These are phyloP conservation scores for Aegilops speltoides DNA, from an alignment of 176 grass and related monocot genomes.

Conservation along the genomic window DNA sequence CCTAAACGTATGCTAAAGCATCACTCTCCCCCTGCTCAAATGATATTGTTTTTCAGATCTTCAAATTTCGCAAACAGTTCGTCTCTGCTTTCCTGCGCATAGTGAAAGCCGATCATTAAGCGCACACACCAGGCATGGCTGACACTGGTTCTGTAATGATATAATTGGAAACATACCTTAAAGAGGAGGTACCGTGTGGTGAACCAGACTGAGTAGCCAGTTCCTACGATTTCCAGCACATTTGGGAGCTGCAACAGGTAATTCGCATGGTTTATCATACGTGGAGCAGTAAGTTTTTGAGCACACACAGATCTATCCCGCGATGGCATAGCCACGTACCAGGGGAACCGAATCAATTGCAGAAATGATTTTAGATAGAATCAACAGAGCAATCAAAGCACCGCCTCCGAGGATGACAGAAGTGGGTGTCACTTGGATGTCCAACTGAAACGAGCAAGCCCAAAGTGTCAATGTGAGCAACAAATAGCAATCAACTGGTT, in stretches of 20 bases:
- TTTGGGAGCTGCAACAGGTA: slow-evolving; percentile 70
- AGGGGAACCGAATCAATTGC: slow-evolving; percentile 77
- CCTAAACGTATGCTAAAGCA: slow-evolving; percentile 24
- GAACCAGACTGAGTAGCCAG: slow-evolving; percentile 70
- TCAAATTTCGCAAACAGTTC: slow-evolving; percentile 48
- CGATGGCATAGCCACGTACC: slow-evolving; percentile 45
- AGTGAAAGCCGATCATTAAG: neutral
- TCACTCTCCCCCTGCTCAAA: slow-evolving; percentile 31
- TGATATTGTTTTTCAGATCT: slow-evolving; percentile 47
- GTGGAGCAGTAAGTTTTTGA: neutral
- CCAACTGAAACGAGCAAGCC: slow-evolving; percentile 52
- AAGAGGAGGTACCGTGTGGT: slow-evolving; percentile 47
- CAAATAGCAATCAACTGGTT: slow-evolving; percentile 1
- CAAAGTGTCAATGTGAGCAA: neutral
- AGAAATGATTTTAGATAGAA: slow-evolving; percentile 64
- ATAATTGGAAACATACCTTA: slow-evolving; percentile 40
- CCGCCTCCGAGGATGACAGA: slow-evolving; percentile 52
- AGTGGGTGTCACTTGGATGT: slow-evolving; percentile 61
- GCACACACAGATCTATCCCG: neutral
- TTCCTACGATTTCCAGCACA: slow-evolving; percentile 63
- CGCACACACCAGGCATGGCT: neutral
- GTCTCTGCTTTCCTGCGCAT: slow-evolving; percentile 65
- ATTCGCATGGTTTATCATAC: slow-evolving; percentile 4
- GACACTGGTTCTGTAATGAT: neutral
- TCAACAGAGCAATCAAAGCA: slow-evolving; percentile 51